phyloP scores from a whole-genome alignment of 2,329 filamentous ascomycete genomes.

The Hypomyces rosellus region DNA sequence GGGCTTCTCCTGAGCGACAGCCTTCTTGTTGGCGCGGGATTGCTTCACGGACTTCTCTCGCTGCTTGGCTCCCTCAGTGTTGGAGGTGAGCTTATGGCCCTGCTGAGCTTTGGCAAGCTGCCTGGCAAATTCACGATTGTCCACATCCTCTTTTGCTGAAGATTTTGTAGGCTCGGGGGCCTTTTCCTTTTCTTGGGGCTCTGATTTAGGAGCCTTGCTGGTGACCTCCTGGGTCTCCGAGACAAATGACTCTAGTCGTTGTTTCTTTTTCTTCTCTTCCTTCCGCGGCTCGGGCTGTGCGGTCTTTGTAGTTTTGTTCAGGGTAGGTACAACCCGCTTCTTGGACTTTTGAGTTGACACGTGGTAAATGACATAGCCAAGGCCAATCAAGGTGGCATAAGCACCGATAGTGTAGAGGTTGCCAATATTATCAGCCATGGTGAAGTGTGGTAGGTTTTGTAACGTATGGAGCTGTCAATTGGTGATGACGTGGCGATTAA shows the following conservation, averaged over 20 bases:
- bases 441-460: slow-evolving; percentile 7
- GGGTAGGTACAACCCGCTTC: slow-evolving; percentile 22
- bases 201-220: slow-evolving; percentile 35
- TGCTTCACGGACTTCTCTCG: slow-evolving; percentile 66
- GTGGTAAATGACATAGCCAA: slow-evolving; percentile 31
- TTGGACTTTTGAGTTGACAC: slow-evolving; percentile 29
- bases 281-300: slow-evolving; percentile 30
- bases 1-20: slow-evolving; percentile 39
- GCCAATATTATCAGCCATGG: slow-evolving; percentile 29
- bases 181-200: slow-evolving; percentile 18
- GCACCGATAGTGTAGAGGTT: slow-evolving; percentile 31
- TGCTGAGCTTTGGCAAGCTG: slow-evolving; percentile 66
- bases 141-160: slow-evolving; percentile 46
- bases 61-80: slow-evolving; percentile 54
- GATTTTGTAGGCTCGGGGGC: slow-evolving; percentile 19
- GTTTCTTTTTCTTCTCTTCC: slow-evolving; percentile 40
- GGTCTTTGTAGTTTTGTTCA: slow-evolving; percentile 25
- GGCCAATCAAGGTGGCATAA: slow-evolving; percentile 31
- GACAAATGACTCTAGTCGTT: slow-evolving; percentile 37
- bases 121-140: slow-evolving; percentile 70
- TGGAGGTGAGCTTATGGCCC: slow-evolving; percentile 54
- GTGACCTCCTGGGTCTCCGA: slow-evolving; percentile 29
- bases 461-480: background rate
- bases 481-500: background rate
- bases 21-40: slow-evolving; percentile 48